Evolutionary conservation across 2,329 filamentous ascomycete species (phyloP).

Genomic region (Fusarium tupiense): DNA sequence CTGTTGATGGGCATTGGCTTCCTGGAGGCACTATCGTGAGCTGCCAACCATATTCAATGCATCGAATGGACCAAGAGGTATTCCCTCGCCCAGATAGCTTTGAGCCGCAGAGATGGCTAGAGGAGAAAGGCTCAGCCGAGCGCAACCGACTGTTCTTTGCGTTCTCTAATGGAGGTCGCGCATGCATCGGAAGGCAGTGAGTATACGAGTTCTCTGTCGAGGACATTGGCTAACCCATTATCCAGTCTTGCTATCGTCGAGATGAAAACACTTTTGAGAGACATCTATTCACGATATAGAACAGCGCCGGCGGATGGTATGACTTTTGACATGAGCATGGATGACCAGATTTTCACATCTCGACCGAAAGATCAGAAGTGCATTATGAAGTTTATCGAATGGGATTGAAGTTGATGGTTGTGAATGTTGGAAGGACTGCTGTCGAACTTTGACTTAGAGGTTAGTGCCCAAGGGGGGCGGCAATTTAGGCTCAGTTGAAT

Average conservation of each 20-base stretch:
- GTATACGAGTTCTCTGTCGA: background rate
- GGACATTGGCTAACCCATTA: background rate
- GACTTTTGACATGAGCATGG: slow-evolving; percentile 22
- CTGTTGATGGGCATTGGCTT: slow-evolving; percentile 14
- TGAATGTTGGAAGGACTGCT: accelerated
- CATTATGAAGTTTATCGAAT: slow-evolving; percentile 13
- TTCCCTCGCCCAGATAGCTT: slow-evolving; percentile 22
- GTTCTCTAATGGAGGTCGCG: slow-evolving; percentile 21
- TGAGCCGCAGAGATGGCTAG: slow-evolving; percentile 20
- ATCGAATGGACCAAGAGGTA: slow-evolving; percentile 4
- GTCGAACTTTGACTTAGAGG: background rate
- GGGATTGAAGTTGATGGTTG: background rate
- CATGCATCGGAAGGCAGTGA: slow-evolving; percentile 34
- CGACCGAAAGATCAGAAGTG: slow-evolving; percentile 31
- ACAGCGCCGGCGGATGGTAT: slow-evolving; percentile 4
- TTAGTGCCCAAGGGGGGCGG: too few species aligned
- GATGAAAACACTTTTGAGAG: slow-evolving; percentile 26
- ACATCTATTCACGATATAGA: slow-evolving; percentile 11
- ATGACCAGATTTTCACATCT: slow-evolving; percentile 32
- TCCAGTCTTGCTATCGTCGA: slow-evolving; percentile 23
- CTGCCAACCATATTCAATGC: slow-evolving; percentile 29
- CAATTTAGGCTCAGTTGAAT: background rate
- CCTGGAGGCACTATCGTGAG: slow-evolving; percentile 26
- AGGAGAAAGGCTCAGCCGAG: slow-evolving; percentile 1
- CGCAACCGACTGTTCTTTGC: slow-evolving; percentile 27